Evolutionary conservation across 78 protist species (phyloP), one percentile per base, ranked within the genome.

Genomic region (Dictyostelium citrinum): DNA sequence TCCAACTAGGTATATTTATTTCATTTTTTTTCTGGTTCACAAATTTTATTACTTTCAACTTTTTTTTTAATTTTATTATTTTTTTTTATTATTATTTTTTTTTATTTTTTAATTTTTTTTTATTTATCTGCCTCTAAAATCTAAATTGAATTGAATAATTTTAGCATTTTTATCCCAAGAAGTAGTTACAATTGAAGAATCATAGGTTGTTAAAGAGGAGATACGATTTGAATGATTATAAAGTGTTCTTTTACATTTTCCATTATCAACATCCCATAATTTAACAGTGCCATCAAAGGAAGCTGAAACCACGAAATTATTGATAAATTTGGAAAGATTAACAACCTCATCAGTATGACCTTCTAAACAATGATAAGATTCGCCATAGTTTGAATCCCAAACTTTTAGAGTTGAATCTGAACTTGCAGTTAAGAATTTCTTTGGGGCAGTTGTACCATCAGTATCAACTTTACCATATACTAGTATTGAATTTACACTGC

Each of bases 311-410:
- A 84, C 82, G n/a, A 81, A 20, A 61, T 91, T 83, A 17, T 91
- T 84, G 1, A 82, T 81, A 37, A 84, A 82, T 41, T 83, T 72
- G 29, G 83, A 82, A 17, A 88, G 82, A 24, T 24, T 51, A 0
- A 93, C 49, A 9, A 93, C 92, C 46, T 93, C 96, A 37, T 93
- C 96, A 2, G 82, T 49, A 33, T 93, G 96, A 17, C 91, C 96
- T n/a, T 83, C 82, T 2, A 82, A 78, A 4, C 71, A 27, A 37
- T 76, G 75, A 45, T 58, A 61, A 2, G 61, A 46, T 51, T 72
- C 84, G 3, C 58, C 86, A 75, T 93, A 70, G 45, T 85, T 81
- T 51, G 81, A 61, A 46, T 93, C 96, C 96, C 96, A 93, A 22
- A 77, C 91, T 14, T 77, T 78, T n/a, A 93, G 41, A 9, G 91